Base-by-base conservation (phyloP, 129 eudicot genomes). In the Glebionis coronaria region DNA sequence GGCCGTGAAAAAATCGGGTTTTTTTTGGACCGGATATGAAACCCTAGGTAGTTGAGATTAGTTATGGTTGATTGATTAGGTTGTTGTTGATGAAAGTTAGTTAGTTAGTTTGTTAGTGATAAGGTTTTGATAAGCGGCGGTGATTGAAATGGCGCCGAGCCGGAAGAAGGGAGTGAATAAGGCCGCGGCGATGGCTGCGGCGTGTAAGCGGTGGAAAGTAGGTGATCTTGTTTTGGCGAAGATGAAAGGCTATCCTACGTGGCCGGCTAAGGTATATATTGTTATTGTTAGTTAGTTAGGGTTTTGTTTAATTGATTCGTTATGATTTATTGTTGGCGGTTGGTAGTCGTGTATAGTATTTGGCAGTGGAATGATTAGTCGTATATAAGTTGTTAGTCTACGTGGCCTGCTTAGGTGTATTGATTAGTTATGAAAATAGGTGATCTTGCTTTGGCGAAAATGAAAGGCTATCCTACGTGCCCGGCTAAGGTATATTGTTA, bases 211-310 rank as follows among this genome's bases (percentile, higher is more conserved):
- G 86, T 93, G 90, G 95, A 93, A 93, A 76, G 84, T 89, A 14
- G 97, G 99, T 56, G 97, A 93, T 86, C 99, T 93, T 44, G 97
- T 93, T 64, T 95, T 93, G 16, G 99, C 97, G 2, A 93, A 93
- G 82, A 86, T 89, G 72, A 93, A 93, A 73, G 98, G 98, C 2
- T 88, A 86, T 73, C 98, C 98, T 53, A 92, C 98, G 6, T 93
- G 96, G 98, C 98, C 98, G 38, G 98, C 96, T n/a, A 83, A 82
- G 91, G 98, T 93, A 88, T 59, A n/a, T n/a, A n/a, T n/a, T n/a
- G n/a, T n/a, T n/a, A 88, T 56, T 18, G 57, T 70, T 25, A 58
- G 18, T 74, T 12, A 19, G 58, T 70, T 69, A 70, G 83, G 79
- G 76, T 56, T 53, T 58, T 13, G 73, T 11, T 11, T 12, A 23